A percentile compares a stretch with the other conserved stretches of the same genome.
phyloP scores from a whole-genome alignment of 371 early-diverging fungal species.

The Chytridiales sp. region DNA sequence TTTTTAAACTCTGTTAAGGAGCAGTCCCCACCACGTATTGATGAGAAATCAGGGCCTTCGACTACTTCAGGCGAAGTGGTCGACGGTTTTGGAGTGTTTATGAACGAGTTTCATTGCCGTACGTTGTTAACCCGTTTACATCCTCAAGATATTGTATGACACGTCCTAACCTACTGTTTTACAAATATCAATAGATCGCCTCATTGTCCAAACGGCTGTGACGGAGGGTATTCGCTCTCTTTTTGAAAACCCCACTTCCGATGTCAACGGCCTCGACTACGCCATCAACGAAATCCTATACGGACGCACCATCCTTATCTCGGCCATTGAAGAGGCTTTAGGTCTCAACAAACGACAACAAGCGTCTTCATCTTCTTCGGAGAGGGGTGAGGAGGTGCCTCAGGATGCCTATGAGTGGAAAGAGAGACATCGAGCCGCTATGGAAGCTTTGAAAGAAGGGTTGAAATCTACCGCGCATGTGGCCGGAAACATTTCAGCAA shows the following conservation, averaged over 20 bases:
- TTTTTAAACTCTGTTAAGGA: background rate
- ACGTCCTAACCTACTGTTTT: background rate
- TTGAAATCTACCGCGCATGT: too few relatives aligned
- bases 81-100: background rate
- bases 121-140: background rate
- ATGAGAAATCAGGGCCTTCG: conserved; percentile 1
- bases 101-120: conserved; percentile 13
- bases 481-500: too few relatives aligned
- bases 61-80: background rate
- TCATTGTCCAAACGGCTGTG: conserved; percentile 11
- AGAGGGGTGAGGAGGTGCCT: too few relatives aligned
- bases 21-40: background rate
- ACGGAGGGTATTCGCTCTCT: conserved; percentile 1
- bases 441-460: too few relatives aligned
- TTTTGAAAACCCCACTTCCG: conserved; percentile 2
- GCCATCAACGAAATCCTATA: conserved; percentile 9
- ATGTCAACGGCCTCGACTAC: conserved; percentile 6
- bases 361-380: too few relatives aligned
- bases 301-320: background rate
- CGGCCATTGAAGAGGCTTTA: conserved; percentile 10
- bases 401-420: too few relatives aligned
- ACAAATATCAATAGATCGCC: background rate
- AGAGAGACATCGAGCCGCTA: too few relatives aligned
- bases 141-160: background rate
- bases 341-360: too few relatives aligned